phyloP scores from a whole-genome alignment of 2,329 filamentous ascomycete genomes.

The Monosporascus sp. region DNA sequence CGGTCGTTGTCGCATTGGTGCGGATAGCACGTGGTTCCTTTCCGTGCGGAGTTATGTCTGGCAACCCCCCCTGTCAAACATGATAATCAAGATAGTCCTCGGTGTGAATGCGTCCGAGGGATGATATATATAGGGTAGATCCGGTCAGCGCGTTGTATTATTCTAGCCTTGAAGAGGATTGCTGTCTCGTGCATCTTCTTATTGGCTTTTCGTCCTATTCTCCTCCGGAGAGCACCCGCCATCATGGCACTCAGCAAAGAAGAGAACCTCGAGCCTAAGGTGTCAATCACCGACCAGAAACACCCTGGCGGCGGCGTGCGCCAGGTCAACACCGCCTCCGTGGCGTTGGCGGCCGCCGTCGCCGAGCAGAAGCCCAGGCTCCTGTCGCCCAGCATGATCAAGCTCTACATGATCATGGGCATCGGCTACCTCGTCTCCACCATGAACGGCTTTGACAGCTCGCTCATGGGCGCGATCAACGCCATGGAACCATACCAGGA shows the following conservation, averaged over 20 bases:
- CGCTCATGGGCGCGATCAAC: constrained; percentile 46
- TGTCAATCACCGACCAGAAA: constrained; percentile 18
- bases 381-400: constrained; percentile 28
- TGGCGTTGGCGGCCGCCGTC: constrained; percentile 28
- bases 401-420: constrained; percentile 32
- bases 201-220: no score
- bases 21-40: background rate
- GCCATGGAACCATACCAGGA: constrained; percentile 45
- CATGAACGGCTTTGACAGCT: constrained; percentile 54
- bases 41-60: background rate
- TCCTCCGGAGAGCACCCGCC: background rate
- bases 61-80: background rate
- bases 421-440: constrained; percentile 39
- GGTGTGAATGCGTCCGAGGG: background rate
- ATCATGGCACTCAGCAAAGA: background rate
- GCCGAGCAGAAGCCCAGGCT: constrained; percentile 29
- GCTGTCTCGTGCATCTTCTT: background rate
- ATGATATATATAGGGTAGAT: background rate
- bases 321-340: constrained; percentile 31
- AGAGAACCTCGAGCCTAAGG: constrained; percentile 10
- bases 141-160: background rate
- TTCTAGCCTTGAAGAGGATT: background rate
- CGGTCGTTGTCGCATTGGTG: background rate
- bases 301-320: constrained; percentile 18
- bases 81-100: background rate